Evolutionary conservation across 306 rosid species (phyloP).

Genomic region (Trichosanthes truncata): DNA sequence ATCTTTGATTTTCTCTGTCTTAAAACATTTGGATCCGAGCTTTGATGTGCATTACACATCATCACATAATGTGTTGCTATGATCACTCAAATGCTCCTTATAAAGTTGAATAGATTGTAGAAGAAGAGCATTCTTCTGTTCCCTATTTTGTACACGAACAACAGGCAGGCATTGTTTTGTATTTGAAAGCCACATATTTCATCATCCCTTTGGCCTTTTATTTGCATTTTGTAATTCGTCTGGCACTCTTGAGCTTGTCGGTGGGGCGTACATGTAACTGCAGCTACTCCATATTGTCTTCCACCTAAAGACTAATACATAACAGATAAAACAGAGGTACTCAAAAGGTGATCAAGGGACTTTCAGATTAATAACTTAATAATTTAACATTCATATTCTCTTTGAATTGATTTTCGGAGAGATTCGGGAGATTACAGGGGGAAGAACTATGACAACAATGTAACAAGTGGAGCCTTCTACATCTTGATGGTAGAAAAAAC

Average conservation of each 20-base stretch:
- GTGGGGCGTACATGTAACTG: not conserved
- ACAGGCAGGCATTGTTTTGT: not conserved
- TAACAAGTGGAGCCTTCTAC: not conserved
- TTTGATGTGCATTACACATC: not conserved
- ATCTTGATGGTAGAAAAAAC: not conserved
- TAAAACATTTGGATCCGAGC: not conserved
- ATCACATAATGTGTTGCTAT: not conserved
- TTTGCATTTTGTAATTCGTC: not conserved
- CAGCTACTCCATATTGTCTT: not conserved
- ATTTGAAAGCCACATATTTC: conserved; percentile 3
- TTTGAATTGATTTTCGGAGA: not conserved
- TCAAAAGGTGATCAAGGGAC: not conserved
- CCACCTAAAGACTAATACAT: not conserved
- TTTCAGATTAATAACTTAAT: not conserved
- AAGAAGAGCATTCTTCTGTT: conserved; percentile 2
- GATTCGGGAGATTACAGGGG: not conserved
- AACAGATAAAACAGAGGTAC: not conserved
- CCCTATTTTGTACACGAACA: not conserved
- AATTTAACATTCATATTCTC: not conserved
- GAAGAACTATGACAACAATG: not conserved
- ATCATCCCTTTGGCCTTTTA: not conserved
- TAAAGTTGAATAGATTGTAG: not conserved
- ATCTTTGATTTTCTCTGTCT: conserved; percentile 4
- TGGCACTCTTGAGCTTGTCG: not conserved
- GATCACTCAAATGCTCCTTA: conserved; percentile 7